phyloP scores from a whole-genome alignment of 805 yeast species.

The Kuraishia hungarica region DNA sequence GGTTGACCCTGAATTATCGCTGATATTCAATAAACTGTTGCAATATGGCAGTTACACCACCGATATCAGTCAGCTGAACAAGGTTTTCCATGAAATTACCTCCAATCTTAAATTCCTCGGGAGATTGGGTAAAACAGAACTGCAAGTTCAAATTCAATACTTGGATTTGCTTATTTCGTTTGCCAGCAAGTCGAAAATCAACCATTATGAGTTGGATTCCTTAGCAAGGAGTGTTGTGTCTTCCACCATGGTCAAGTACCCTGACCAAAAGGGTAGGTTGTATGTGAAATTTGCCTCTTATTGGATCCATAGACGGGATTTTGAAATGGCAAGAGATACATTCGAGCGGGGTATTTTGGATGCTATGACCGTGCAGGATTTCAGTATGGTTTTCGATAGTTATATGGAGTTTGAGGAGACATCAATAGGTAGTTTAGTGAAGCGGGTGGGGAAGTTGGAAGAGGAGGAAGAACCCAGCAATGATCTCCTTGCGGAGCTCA shows the following conservation, averaged over 20 bases:
- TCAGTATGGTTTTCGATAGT: conserved; percentile 54
- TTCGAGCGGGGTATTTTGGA: conserved; percentile 40
- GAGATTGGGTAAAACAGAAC: conserved; percentile 30
- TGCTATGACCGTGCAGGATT: conserved; percentile 49
- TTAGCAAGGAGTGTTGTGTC: conserved; percentile 27
- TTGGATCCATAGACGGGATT: conserved; percentile 29
- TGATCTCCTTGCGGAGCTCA: conserved; percentile 5
- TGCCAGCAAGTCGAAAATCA: conserved; percentile 8
- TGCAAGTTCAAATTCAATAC: conserved; percentile 39
- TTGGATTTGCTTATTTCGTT: conserved; percentile 26
- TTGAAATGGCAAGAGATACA: conserved; percentile 28
- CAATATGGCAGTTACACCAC: neutral
- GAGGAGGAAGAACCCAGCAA: conserved; percentile 6
- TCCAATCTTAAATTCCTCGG: conserved; percentile 25
- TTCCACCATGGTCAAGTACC: conserved; percentile 32
- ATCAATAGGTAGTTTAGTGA: conserved; percentile 24
- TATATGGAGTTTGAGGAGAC: conserved; percentile 54
- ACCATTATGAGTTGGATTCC: conserved; percentile 3
- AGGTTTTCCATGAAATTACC: conserved; percentile 24
- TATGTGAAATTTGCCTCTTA: conserved; percentile 39
- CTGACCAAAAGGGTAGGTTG: conserved; percentile 51
- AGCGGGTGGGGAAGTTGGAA: conserved; percentile 11
- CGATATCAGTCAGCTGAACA: conserved; percentile 1
- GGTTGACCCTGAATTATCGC: conserved; percentile 1
- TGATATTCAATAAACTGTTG: neutral